Base-by-base conservation (phyloP, 805 yeast species). In the Nakazawaea anatomiae region DNA sequence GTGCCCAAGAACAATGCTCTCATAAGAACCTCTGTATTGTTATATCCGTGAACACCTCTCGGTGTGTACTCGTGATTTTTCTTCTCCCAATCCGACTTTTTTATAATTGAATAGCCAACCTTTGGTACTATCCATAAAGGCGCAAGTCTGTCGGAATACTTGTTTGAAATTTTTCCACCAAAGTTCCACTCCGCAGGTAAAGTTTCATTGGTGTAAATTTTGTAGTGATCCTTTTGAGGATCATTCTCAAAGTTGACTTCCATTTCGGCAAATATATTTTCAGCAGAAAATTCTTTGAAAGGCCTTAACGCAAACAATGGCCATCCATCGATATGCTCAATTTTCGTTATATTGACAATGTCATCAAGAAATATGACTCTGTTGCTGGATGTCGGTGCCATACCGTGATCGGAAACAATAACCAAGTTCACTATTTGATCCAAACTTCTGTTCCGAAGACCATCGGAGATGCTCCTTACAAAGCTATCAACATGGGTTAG, bases 371-470 rank as follows among this genome's bases (percentile, higher is more conserved):
- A 80, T 1, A 90, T 68, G 9, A 88, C 64, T 53, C 96, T 69
- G 10, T 82, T 79, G 55, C 82, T 77, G 0, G 88, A 76, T 1
- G 96, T 86, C 6, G 96, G 92, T 0, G 95, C 85, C 96, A 89
- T 90, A 9, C 97, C 97, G 63, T 90, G 97, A 64, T 91, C 97
- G 43, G 96, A 87, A 4, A 91, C 86, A 42, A 91, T 69, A 0
- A 92, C 67, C 25, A 91, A 67, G 62, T 92, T 91, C 18, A 86
- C 87, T 41, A 89, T 74, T 27, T 81, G 73, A 0, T 76, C 67
- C 53, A 89, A 67, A 56, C 86, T 82, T 50, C 96, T 71, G 18
- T 63, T 60, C 0, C 60, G 52, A 25, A 91, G 57, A 7, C 77
- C 84, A 29, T 66, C 54, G 12, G 74, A 68, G 39, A 89, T 52